phyloP scores from a whole-genome alignment of 2,329 filamentous ascomycete genomes.

The Paecilomyces dactylethromorphus region DNA sequence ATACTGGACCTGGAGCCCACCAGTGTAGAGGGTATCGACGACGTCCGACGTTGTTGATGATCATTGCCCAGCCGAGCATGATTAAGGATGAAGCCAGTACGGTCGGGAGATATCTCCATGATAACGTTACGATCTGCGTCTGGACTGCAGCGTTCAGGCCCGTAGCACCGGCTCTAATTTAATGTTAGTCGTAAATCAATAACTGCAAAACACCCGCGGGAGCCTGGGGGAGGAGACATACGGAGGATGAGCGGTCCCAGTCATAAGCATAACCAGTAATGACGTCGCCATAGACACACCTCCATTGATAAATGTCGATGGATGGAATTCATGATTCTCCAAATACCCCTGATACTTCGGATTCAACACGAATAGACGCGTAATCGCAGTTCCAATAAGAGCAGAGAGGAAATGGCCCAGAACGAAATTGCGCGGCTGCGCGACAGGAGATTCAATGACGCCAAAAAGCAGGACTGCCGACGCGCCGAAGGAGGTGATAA shows the following conservation, averaged over 20 bases:
- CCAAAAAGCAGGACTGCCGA: constrained; percentile 26
- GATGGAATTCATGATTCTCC: constrained; percentile 14
- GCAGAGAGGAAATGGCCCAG: constrained; percentile 28
- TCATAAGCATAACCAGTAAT: constrained; percentile 28
- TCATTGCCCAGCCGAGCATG: constrained; percentile 19
- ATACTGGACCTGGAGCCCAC: constrained; percentile 15
- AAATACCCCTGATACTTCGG: constrained; percentile 19
- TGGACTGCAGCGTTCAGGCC: constrained; percentile 23
- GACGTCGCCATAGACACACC: constrained; percentile 20
- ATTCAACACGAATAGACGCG: constrained; percentile 25
- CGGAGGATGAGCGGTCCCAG: constrained; percentile 25
- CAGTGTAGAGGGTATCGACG: constrained; percentile 25
- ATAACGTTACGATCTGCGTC: constrained; percentile 19
- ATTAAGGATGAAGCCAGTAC: constrained; percentile 22
- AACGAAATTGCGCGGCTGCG: constrained; percentile 24
- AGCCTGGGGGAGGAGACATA: constrained; percentile 2
- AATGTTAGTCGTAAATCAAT: neutral
- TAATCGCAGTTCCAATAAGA: constrained; percentile 22
- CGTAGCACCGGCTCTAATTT: constrained; percentile 21
- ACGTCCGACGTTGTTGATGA: constrained; percentile 26
- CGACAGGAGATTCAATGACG: constrained; percentile 24
- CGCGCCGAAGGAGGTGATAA: constrained; percentile 16
- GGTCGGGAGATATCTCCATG: constrained; percentile 26
- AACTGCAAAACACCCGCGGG: too few relatives aligned
- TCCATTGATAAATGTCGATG: constrained; percentile 16